phyloP scores from a whole-genome alignment of 495 filamentous ascomycete species.

The Xylaria sp. region DNA sequence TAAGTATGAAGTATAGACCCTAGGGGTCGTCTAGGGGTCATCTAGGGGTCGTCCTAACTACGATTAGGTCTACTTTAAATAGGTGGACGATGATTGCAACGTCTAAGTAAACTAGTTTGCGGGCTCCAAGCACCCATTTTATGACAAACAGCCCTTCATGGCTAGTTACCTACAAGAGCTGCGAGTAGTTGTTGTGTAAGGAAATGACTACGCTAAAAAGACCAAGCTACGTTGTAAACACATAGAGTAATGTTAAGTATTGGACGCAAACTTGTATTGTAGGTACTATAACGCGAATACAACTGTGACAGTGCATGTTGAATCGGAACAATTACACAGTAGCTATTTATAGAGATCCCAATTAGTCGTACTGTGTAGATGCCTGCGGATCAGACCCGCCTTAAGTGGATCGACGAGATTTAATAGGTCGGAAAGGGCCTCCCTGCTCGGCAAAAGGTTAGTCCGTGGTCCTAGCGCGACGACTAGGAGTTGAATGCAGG shows the following conservation, averaged over 20 bases:
- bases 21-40: too few species aligned
- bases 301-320: slow-evolving; percentile 1
- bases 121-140: too few species aligned
- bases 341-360: too few species aligned
- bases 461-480: slow-evolving; percentile 26
- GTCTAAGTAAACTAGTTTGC: neutral
- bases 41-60: too few species aligned
- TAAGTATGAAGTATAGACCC: neutral
- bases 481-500: slow-evolving; percentile 10
- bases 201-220: neutral
- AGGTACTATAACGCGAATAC: neutral
- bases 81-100: neutral
- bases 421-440: slow-evolving; percentile 17
- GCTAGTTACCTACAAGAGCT: neutral
- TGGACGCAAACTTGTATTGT: neutral
- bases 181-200: neutral
- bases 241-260: neutral
- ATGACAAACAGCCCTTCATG: neutral
- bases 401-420: neutral
- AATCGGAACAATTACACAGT: neutral
- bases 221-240: neutral
- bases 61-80: slow-evolving; percentile 1
- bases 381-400: neutral
- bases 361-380: neutral
- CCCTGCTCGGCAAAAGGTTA: slow-evolving; percentile 18